Base-by-base conservation (phyloP, 768 basidiomycete species). In the Pleurotus tuber-regium region DNA sequence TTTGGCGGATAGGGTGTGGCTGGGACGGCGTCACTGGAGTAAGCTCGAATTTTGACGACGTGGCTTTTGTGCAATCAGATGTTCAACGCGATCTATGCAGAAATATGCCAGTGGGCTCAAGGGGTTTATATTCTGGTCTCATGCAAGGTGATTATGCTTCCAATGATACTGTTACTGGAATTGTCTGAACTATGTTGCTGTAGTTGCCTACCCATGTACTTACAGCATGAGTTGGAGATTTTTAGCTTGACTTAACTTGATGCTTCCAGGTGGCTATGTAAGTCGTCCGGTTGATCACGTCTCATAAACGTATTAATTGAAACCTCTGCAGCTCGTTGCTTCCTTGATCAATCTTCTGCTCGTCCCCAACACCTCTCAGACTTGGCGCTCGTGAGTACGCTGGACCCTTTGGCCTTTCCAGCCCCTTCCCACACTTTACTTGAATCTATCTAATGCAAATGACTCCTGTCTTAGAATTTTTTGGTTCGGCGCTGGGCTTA, bases 401-500 rank as follows among this genome's bases (percentile, higher is more conserved):
- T 24, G 10, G n/a, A n/a, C n/a, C n/a, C n/a, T n/a, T n/a, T n/a
- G n/a, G n/a, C n/a, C n/a, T n/a, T n/a, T n/a, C n/a, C n/a, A n/a
- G 25, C 19, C 21, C 11, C 3, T 11, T 21, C n/a, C 6, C 2
- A 14, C 1, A n/a, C 0, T 26, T 26, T 19, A 35, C 10, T 14
- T 2, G 4, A n/a, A n/a, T n/a, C n/a, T n/a, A n/a, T n/a, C n/a
- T 23, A 5, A 24, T n/a, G 16, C 24, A 42, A n/a, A 29, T 18
- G 31, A 24, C 14, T 18, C 1, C 18, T 49, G 16, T 23, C 35
- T 4, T 0, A 57, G 56, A 5, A 57, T 87, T 11, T 87, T 86
- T 70, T 87, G 83, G 78, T 69, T 79, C 49, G 81, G 74, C 7
- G 64, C 81, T 1, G 77, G 77, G 8, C 62, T 84, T 53, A 77